Base-by-base conservation (phyloP, 305 asterid genomes). In the Striga hermonthica region DNA sequence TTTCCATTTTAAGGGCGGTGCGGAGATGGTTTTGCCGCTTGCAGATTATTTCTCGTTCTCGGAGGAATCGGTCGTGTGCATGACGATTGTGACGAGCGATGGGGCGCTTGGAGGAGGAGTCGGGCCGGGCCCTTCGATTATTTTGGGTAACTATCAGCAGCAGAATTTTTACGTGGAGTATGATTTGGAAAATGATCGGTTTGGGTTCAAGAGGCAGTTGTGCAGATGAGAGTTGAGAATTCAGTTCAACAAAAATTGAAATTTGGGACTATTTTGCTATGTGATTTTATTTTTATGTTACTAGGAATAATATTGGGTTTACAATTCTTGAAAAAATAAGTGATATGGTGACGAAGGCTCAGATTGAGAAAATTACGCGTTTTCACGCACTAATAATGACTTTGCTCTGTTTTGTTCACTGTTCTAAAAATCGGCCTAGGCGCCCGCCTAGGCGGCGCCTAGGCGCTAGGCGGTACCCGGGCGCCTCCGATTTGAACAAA, bases 91-190 rank as follows among this genome's bases (percentile, higher is more conserved):
- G 13, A 28, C 79, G 54, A 22, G 9, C 1, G 10, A 50, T 16
- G 31, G 36, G 15, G 5, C 6, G 12, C 31, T 22, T 22, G 53
- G 53, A 7, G 0, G 72, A 0, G 69, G 65, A 5, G 50, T 64
- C 48, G 82, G 82, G 68, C 62, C 74, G 36, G 85, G 86, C 39
- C 91, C 88, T 5, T 76, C 86, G 0, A 80, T 85, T 0, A 74
- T 81, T 3, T 36, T 82, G 62, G 89, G 92, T 0, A 85, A 81
- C 64, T 83, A 83, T 74, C 89, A 83, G 80, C 86, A 83, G 77
- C 92, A 81, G 77, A 72, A 85, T 71, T 66, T 80, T 38, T 80
- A 80, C 66, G 6, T 85, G 36, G 87, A 85, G 79, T 85, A 77
- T 63, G 92, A 85, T 74, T 76, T 85, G 79, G 83, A 78, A 52